A percentile compares a stretch with the other conserved stretches of the same genome.
Evolutionary conservation across 352 stramenopile genomes (phyloP).

Genomic region (Phytophthora palmivora): DNA sequence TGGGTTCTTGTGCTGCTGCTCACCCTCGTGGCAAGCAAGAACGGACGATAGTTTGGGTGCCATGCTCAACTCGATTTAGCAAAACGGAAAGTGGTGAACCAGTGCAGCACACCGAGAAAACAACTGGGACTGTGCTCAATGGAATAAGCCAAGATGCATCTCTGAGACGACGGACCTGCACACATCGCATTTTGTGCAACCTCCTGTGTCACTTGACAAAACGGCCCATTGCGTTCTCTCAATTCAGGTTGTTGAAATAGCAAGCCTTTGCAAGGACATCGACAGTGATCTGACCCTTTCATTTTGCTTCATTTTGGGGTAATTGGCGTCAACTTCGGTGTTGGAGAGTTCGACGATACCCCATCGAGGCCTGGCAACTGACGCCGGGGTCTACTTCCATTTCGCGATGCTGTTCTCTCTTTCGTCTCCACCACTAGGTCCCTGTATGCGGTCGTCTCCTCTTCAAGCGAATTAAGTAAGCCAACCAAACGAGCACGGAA

Average conservation of each 20-base stretch:
- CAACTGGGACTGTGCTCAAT: constrained; percentile 5
- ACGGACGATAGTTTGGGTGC: constrained; percentile 30
- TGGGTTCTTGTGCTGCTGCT: constrained; percentile 34
- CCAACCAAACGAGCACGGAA: constrained; percentile 68
- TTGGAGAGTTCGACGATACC: not conserved
- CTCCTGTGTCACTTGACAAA: constrained; percentile 4
- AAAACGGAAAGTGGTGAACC: constrained; percentile 24
- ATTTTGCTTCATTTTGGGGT: not conserved
- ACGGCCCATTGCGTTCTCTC: not conserved
- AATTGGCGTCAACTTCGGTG: too few relatives aligned
- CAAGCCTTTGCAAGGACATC: not conserved
- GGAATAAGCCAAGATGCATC: constrained; percentile 17
- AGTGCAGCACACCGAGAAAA: constrained; percentile 2
- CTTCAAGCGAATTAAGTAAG: constrained; percentile 71
- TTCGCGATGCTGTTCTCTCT: constrained; percentile 18
- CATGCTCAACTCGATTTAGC: constrained; percentile 21
- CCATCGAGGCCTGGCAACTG: constrained; percentile 29
- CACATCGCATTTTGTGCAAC: constrained; percentile 21
- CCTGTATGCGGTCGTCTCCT: constrained; percentile 62
- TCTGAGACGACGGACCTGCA: constrained; percentile 9
- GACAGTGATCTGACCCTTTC: not conserved
- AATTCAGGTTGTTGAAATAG: constrained; percentile 5
- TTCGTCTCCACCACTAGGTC: constrained; percentile 36
- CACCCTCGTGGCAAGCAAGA: constrained; percentile 29
- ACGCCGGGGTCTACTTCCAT: constrained; percentile 11